These are phyloP conservation scores for Porcisia deanei DNA, from an alignment of 208 protist genomes.

Conservation along the genomic window DNA sequence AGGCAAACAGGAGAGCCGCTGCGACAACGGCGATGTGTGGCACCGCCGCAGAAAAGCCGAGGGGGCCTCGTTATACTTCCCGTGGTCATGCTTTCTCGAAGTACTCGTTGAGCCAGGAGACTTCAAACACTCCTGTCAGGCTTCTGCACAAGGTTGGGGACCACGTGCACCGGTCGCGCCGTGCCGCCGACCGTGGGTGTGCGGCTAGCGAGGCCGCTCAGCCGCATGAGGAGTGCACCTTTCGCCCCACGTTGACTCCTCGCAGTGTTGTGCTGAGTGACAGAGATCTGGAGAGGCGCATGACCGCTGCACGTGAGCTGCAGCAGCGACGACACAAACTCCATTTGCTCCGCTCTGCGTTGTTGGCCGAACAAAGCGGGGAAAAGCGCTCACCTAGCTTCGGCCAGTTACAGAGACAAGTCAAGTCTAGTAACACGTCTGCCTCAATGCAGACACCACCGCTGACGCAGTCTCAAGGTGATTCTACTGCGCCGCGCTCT, in stretches of 20 bases:
- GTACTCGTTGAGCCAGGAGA: not conserved
- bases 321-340: slow-evolving; percentile 28
- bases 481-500: slow-evolving; percentile 7
- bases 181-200: not conserved
- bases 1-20: not conserved
- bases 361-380: slow-evolving; percentile 5
- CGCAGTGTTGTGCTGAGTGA: slow-evolving; percentile 41
- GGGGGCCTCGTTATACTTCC: not conserved
- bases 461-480: slow-evolving; percentile 6
- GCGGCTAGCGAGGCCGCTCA: not conserved
- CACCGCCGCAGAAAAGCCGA: not conserved
- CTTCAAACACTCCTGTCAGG: not conserved
- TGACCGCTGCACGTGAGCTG: slow-evolving; percentile 30
- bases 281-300: slow-evolving; percentile 30
- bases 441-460: slow-evolving; percentile 3
- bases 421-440: not conserved
- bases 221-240: slow-evolving; percentile 26
- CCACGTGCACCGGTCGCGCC: slow-evolving; percentile 25
- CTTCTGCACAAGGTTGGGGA: slow-evolving; percentile 10
- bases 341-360: slow-evolving; percentile 18
- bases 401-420: not conserved
- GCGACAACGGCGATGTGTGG: not conserved
- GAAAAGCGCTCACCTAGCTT: not conserved
- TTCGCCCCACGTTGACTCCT: slow-evolving; percentile 33
- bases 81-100: not conserved